phyloP scores from a whole-genome alignment of 2,329 filamentous ascomycete species.

The Xylariaceae sp. region DNA sequence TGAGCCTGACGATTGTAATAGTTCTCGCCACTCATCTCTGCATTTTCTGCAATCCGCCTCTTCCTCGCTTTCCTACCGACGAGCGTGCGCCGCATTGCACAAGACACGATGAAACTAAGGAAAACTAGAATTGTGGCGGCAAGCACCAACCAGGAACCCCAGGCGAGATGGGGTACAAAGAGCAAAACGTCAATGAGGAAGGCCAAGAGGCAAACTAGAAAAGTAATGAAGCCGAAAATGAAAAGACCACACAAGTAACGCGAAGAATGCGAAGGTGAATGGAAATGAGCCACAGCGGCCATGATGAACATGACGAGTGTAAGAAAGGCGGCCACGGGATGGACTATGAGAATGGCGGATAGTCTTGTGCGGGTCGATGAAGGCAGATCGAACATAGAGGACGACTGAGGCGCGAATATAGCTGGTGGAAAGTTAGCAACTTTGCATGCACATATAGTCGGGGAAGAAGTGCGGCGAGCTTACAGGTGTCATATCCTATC shows the following conservation, averaged over 20 bases:
- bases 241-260: conserved; percentile 80
- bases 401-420: conserved; percentile 18
- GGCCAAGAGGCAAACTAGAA: conserved; percentile 75
- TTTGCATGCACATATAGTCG: background rate
- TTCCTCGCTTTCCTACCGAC: conserved; percentile 90
- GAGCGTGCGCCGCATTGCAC: conserved; percentile 88
- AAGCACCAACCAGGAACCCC: conserved; percentile 91
- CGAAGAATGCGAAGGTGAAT: conserved; percentile 81
- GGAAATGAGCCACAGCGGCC: conserved; percentile 76
- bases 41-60: conserved; percentile 85
- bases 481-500: conserved; percentile 83
- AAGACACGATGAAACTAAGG: conserved; percentile 77
- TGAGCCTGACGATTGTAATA: conserved; percentile 71
- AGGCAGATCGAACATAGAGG: conserved; percentile 51
- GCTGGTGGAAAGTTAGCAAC: conserved; percentile 21
- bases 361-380: conserved; percentile 53
- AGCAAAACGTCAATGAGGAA: conserved; percentile 92
- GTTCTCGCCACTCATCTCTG: conserved; percentile 94
- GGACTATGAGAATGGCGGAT: conserved; percentile 86
- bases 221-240: conserved; percentile 78
- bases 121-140: conserved; percentile 82
- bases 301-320: conserved; percentile 80
- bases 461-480: background rate
- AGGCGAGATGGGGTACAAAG: conserved; percentile 88
- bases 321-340: conserved; percentile 82